phyloP scores from a whole-genome alignment of 768 basidiomycete genomes.

The Lactarius deliciosus region DNA sequence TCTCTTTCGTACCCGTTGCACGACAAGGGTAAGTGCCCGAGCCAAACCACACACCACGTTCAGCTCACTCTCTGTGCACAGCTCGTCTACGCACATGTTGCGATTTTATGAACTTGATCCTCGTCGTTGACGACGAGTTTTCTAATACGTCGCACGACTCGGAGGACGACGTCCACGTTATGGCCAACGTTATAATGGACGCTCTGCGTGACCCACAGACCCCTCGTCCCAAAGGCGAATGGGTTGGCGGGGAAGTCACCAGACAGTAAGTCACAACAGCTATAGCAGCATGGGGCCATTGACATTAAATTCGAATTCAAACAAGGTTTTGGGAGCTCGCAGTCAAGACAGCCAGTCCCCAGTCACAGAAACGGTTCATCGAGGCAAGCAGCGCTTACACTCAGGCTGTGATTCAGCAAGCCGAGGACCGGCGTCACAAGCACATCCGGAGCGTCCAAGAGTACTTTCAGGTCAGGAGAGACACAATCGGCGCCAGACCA shows the following conservation, averaged over 20 bases:
- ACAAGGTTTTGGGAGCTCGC: slow-evolving; percentile 25
- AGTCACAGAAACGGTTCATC: slow-evolving; percentile 16
- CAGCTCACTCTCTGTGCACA: not conserved
- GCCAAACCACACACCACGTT: not conserved
- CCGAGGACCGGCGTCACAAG: not conserved
- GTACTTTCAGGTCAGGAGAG: slow-evolving; percentile 2
- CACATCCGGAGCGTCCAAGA: slow-evolving; percentile 6
- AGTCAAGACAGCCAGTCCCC: slow-evolving; percentile 13
- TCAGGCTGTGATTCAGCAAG: not conserved
- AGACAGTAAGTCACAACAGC: slow-evolving; percentile 16
- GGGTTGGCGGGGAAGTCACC: slow-evolving; percentile 21
- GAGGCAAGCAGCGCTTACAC: not conserved
- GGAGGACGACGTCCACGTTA: slow-evolving; percentile 2
- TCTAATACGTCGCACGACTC: slow-evolving; percentile 3
- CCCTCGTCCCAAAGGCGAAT: not conserved
- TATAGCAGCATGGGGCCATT: too few relatives aligned
- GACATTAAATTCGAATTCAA: not conserved
- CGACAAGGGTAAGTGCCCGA: slow-evolving; percentile 5
- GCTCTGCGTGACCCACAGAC: slow-evolving; percentile 20
- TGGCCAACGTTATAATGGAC: slow-evolving; percentile 21
- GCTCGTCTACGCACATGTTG: slow-evolving; percentile 24
- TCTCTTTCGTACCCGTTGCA: slow-evolving; percentile 25
- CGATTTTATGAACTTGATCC: slow-evolving; percentile 5
- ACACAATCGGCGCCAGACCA: not conserved
- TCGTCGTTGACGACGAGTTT: slow-evolving; percentile 25